These are phyloP conservation scores for Celoporthe dispersa DNA, from an alignment of 2,329 filamentous ascomycete species.

Conservation along the genomic window DNA sequence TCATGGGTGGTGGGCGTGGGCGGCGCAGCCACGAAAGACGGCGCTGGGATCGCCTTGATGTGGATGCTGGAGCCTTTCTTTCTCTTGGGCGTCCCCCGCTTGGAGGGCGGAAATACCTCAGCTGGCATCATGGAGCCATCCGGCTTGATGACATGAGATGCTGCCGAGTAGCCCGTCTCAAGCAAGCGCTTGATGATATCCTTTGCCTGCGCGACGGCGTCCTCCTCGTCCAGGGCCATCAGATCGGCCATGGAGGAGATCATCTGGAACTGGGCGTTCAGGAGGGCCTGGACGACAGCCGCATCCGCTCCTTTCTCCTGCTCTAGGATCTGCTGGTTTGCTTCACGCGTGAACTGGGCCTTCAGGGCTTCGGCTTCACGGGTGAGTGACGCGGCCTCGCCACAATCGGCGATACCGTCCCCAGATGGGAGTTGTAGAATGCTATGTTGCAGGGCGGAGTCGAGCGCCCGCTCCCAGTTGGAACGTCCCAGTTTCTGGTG, in stretches of 20 bases:
- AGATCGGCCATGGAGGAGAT: slow-evolving; percentile 82
- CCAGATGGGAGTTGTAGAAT: slow-evolving; percentile 75
- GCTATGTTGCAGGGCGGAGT: slow-evolving; percentile 85
- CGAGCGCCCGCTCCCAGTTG: slow-evolving; percentile 86
- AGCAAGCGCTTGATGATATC: slow-evolving; percentile 78
- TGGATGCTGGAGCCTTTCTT: slow-evolving; percentile 55
- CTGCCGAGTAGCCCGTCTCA: slow-evolving; percentile 73
- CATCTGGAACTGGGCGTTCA: slow-evolving; percentile 91
- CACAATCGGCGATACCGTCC: slow-evolving; percentile 65
- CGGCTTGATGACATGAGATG: slow-evolving; percentile 86
- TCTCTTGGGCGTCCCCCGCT: slow-evolving; percentile 77
- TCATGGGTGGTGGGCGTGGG: slow-evolving; percentile 22
- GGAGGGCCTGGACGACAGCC: slow-evolving; percentile 77
- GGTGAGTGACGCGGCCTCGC: slow-evolving; percentile 72
- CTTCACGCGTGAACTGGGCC: slow-evolving; percentile 79
- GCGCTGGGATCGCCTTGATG: slow-evolving; percentile 50
- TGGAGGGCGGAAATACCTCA: slow-evolving; percentile 72
- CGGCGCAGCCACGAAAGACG: slow-evolving; percentile 39
- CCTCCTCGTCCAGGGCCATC: slow-evolving; percentile 78
- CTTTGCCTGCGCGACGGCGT: slow-evolving; percentile 81
- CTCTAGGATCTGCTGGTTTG: slow-evolving; percentile 76
- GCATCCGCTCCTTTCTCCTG: slow-evolving; percentile 83
- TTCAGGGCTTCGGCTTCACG: slow-evolving; percentile 88
- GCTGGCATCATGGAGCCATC: slow-evolving; percentile 69
- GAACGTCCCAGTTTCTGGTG: slow-evolving; percentile 80